These are phyloP conservation scores for Trichoderma lentiforme DNA, from an alignment of 2,329 filamentous ascomycete species.

Conservation along the genomic window DNA sequence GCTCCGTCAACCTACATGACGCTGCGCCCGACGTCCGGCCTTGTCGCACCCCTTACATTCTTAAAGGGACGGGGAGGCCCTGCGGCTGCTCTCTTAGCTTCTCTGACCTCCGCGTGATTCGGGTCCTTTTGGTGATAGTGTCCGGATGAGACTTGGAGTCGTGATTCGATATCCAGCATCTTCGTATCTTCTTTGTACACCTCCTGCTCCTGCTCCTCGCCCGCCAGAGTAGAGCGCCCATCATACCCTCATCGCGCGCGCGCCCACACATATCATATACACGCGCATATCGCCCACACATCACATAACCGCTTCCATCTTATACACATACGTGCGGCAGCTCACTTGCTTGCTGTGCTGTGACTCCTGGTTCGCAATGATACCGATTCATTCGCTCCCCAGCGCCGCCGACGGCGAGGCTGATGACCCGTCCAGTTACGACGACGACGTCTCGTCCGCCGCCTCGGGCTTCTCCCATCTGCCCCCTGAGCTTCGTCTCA, in stretches of 20 bases:
- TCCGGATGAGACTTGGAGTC: constrained; percentile 7
- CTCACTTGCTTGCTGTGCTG: neutral
- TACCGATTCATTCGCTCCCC: constrained; percentile 5
- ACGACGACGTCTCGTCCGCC: constrained; percentile 1
- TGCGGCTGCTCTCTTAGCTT: constrained; percentile 12
- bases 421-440: constrained; percentile 8
- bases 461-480: constrained; percentile 29
- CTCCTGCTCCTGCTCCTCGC: neutral
- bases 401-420: constrained; percentile 15
- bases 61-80: constrained; percentile 19
- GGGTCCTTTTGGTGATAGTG: constrained; percentile 14
- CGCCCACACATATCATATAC: neutral
- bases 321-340: neutral
- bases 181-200: neutral
- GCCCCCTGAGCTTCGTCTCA: constrained; percentile 37
- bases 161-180: constrained; percentile 14
- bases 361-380: constrained; percentile 13
- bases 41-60: constrained; percentile 18
- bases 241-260: neutral
- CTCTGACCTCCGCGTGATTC: constrained; percentile 16
- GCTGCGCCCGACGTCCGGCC: constrained; percentile 18
- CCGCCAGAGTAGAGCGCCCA: neutral
- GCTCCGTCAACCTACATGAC: constrained; percentile 18
- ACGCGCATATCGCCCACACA: neutral
- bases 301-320: neutral